Conservation (phyloP, 2,329 filamentous ascomycete genomes). For the Apiospora arundinis region DNA sequence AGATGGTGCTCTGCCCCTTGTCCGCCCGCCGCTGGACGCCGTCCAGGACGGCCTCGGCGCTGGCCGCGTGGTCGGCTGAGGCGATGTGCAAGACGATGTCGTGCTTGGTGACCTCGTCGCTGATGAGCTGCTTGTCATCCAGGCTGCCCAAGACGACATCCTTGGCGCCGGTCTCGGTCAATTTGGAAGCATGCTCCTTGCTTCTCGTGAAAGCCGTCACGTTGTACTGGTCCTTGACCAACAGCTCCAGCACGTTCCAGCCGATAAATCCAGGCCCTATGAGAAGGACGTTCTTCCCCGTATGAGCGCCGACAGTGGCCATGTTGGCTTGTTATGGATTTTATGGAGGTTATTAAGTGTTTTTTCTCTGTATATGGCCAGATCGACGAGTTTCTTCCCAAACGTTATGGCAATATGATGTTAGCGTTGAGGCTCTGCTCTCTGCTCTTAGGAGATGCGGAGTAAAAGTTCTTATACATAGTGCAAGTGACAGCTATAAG, state of each 20-base stretch:
- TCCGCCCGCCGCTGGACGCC: slow-evolving; percentile 48
- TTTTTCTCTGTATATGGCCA: background rate
- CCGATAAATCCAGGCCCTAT: slow-evolving; percentile 56
- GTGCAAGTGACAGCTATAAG: slow-evolving; percentile 7
- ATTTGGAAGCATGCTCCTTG: slow-evolving; percentile 43
- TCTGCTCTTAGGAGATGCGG: background rate
- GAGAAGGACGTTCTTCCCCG: slow-evolving; percentile 45
- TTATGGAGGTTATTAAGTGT: background rate
- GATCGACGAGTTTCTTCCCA: background rate
- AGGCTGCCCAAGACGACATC: slow-evolving; percentile 48
- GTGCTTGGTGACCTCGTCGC: slow-evolving; percentile 41
- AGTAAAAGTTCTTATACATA: background rate
- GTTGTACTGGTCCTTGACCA: slow-evolving; percentile 47
- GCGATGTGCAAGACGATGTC: slow-evolving; percentile 57
- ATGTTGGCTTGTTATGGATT: background rate
- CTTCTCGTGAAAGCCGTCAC: slow-evolving; percentile 51
- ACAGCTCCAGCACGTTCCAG: slow-evolving; percentile 51
- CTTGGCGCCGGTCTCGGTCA: slow-evolving; percentile 43
- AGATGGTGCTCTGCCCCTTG: slow-evolving; percentile 47
- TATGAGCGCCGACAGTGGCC: background rate
- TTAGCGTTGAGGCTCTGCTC: background rate
- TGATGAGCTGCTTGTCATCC: slow-evolving; percentile 47
- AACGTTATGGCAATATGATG: background rate
- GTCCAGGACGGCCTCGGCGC: slow-evolving; percentile 50
- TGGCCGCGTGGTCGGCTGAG: slow-evolving; percentile 54